phyloP scores from a whole-genome alignment of 257 asterid species.

The Fraxinus pennsylvanica region DNA sequence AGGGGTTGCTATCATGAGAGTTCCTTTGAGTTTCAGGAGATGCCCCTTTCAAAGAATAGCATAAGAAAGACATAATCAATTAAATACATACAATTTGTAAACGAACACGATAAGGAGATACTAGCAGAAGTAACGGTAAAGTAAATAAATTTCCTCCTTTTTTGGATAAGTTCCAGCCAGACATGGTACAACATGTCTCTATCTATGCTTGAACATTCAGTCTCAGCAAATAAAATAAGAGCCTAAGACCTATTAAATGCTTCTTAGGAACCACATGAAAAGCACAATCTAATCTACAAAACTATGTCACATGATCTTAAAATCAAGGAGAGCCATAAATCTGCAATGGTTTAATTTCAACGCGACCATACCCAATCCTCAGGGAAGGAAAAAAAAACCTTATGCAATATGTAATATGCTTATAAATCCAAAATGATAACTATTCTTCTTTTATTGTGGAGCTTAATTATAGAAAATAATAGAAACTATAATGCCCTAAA shows the following conservation, averaged over 20 bases:
- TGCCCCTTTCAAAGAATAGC: slow-evolving; percentile 67
- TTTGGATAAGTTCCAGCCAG: slow-evolving; percentile 2
- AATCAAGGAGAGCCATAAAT: slow-evolving; percentile 1
- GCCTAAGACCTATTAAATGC: slow-evolving; percentile 3
- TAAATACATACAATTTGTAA: slow-evolving; percentile 18
- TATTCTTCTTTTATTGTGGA: not conserved
- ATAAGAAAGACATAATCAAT: slow-evolving; percentile 28
- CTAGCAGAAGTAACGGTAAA: slow-evolving; percentile 15
- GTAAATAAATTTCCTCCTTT: not conserved
- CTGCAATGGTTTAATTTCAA: slow-evolving; percentile 15
- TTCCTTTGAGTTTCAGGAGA: slow-evolving; percentile 87
- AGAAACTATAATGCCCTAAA: slow-evolving; percentile 16
- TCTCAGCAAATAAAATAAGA: slow-evolving; percentile 12
- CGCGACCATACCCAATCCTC: slow-evolving; percentile 15
- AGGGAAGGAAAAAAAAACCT: slow-evolving; percentile 2
- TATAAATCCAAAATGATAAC: slow-evolving; percentile 21
- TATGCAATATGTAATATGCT: slow-evolving; percentile 1
- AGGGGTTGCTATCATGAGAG: slow-evolving; percentile 88
- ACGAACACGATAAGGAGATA: slow-evolving; percentile 8
- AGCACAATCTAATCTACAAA: slow-evolving; percentile 2
- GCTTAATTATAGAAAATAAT: slow-evolving; percentile 18
- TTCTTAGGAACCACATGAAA: not conserved
- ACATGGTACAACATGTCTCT: slow-evolving; percentile 4
- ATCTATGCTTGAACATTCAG: not conserved
- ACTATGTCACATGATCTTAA: slow-evolving; percentile 2